Base-by-base conservation (phyloP, 768 basidiomycete genomes). In the Agaricus subrufescens region DNA sequence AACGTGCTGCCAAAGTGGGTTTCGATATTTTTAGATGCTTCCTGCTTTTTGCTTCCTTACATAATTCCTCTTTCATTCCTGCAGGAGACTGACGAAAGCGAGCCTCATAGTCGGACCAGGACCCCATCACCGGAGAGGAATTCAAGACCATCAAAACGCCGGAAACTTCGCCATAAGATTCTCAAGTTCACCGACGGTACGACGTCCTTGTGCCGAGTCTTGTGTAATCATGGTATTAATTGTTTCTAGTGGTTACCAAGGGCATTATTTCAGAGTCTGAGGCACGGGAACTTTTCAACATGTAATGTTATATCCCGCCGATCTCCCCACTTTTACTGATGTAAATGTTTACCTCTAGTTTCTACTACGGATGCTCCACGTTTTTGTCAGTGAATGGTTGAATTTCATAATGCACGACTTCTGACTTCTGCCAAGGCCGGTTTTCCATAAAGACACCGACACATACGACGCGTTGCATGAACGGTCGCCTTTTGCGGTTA, bases 401-500 rank as follows among this genome's bases (percentile, higher is more conserved):
- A 25, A 12, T 19, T 47, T 19, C 44, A 27, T 38, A 15, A 26
- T 88, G 27, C 91, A 89, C 65, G 88, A 86, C 30, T 50, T 8
- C 31, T 52, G n/a, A 60, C 51, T 46, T 46, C 43, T 58, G 50
- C 42, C 26, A 54, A 81, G 79, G 39, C 91, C 95, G 44, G 85
- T 96, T 4, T 95, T 94, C 64, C 93, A 97, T 69, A 79, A 77
- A 3, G 79, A 73, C 43, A 73, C 80, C n/a, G 94, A 98, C 68
- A 94, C 91, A 0, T 97, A 84, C 69, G 90, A 94, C 45, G 81
- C 84, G 43, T 74, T 98, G 55, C 91, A 91, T 65, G 83, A 87
- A 56, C 85, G 94, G 46, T 96, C 94, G 50, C 95, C 94, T 0
- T 97, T 96, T 71, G 92, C 92, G 42, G 87, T 98, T 25, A 86